phyloP scores from a whole-genome alignment of 2,329 filamentous ascomycete species.

The Colletotrichum sp. region DNA sequence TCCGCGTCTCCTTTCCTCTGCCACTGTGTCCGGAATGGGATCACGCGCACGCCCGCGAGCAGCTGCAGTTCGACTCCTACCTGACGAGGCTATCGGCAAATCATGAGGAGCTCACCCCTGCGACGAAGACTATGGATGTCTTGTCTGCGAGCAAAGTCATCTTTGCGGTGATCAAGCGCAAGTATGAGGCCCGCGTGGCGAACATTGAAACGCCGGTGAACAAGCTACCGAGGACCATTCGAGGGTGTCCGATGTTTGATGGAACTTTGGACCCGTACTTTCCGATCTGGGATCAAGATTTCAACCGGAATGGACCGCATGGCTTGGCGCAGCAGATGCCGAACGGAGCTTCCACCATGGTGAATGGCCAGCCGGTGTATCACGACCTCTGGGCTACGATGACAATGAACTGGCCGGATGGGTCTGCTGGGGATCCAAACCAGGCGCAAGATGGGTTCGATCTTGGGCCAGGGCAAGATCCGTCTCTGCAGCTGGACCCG shows the following conservation, averaged over 20 bases:
- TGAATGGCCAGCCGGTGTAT: slow-evolving; percentile 31
- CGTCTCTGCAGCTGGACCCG: neutral
- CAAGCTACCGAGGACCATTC: slow-evolving; percentile 20
- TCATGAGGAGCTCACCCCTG: slow-evolving; percentile 25
- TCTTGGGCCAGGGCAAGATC: neutral
- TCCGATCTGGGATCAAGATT: slow-evolving; percentile 47
- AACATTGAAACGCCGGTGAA: slow-evolving; percentile 29
- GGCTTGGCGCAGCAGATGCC: neutral
- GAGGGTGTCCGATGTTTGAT: slow-evolving; percentile 57
- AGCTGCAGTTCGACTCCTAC: slow-evolving; percentile 44
- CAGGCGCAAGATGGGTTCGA: neutral
- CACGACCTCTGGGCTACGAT: slow-evolving; percentile 55
- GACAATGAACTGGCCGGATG: slow-evolving; percentile 48
- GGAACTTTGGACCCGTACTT: slow-evolving; percentile 52
- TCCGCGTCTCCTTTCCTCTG: slow-evolving; percentile 52
- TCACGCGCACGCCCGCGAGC: slow-evolving; percentile 40
- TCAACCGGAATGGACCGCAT: slow-evolving; percentile 20
- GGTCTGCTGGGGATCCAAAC: neutral
- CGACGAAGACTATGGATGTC: slow-evolving; percentile 41
- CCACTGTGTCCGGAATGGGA: slow-evolving; percentile 36
- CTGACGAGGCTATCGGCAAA: slow-evolving; percentile 38
- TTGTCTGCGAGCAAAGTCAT: slow-evolving; percentile 51
- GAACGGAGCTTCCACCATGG: neutral
- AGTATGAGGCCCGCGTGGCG: slow-evolving; percentile 47
- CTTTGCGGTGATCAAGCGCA: slow-evolving; percentile 48